Conservation (phyloP, 257 asterid genomes). For the Solanum phureja region DNA sequence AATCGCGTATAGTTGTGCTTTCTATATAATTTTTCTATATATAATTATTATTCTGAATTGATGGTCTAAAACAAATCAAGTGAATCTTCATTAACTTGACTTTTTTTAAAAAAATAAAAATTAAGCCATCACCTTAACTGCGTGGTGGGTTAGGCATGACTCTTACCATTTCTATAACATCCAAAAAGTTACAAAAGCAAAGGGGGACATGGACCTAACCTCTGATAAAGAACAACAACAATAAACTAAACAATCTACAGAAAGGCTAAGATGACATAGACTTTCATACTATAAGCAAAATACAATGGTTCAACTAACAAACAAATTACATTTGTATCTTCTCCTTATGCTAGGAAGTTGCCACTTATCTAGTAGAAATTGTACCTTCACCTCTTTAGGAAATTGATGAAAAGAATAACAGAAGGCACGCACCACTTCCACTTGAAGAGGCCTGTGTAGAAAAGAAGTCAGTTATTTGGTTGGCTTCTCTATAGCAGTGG, state of each 20-base stretch:
- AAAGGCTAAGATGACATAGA: background rate
- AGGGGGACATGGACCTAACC: background rate
- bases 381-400: background rate
- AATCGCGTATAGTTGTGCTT: too few species aligned
- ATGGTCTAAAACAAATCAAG: too few species aligned
- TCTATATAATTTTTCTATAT: too few species aligned
- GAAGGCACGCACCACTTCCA: background rate
- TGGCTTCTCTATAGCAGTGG: too few species aligned
- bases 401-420: background rate
- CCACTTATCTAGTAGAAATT: too few species aligned
- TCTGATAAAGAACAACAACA: background rate
- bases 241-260: background rate
- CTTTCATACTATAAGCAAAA: background rate
- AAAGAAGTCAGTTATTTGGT: too few species aligned
- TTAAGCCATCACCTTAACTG: background rate
- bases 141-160: background rate
- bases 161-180: background rate
- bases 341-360: too few species aligned
- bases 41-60: too few species aligned
- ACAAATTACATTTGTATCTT: too few species aligned
- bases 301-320: too few species aligned
- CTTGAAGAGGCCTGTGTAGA: background rate
- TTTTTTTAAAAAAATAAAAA: too few species aligned
- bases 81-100: too few species aligned
- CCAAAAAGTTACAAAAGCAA: background rate